Evolutionary conservation across 805 yeast genomes (phyloP), one percentile per base, ranked within the genome.

Genomic region (Metschnikowia colocasiae): DNA sequence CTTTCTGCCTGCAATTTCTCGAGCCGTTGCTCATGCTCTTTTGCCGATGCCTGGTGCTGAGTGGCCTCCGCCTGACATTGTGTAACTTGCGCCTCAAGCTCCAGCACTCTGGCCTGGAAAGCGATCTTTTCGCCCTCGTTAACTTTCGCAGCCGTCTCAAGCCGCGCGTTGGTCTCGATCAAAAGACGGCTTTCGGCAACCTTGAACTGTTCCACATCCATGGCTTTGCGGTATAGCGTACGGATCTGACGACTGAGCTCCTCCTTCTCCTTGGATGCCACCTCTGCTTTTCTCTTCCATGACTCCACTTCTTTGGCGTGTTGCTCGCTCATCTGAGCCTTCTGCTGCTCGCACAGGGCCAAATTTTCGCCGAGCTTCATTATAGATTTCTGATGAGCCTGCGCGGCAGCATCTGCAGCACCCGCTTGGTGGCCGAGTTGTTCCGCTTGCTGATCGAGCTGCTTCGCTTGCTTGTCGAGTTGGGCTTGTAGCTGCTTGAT

Each of bases 161-260:
- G 42, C 25, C 33, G 38, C 4, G n/a, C 25, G 22, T 10, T 31
- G 18, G 48, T 43, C 13, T 45, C 46, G 15, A 30, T 40, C 27
- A 47, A 36, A 18, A 38, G 18, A 2, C 16, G n/a, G 31, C 27
- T 38, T 22, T 50, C 54, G 10, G 47, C 40, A 16, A 41, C 47
- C 15, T 47, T 51, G 19, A 51, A 51, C 7, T n/a, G 29, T 13
- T 45, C 44, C 35, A 48, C 34, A 1, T 45, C 49, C 19, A 19
- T 10, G 8, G 51, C 34, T 26, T 45, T 43, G n/a, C 43, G 30
- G 25, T 40, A 45, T 8, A 43, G 32, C 12, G 19, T 26, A 2
- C 37, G 25, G n/a, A 51, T 22, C 29, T 48, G 49, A 5, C 36
- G 41, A 3, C 37, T n/a, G 2, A 47, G 20, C 29, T 47, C 51